Conservation (phyloP, 345 rosid species). For the Draba incana region DNA sequence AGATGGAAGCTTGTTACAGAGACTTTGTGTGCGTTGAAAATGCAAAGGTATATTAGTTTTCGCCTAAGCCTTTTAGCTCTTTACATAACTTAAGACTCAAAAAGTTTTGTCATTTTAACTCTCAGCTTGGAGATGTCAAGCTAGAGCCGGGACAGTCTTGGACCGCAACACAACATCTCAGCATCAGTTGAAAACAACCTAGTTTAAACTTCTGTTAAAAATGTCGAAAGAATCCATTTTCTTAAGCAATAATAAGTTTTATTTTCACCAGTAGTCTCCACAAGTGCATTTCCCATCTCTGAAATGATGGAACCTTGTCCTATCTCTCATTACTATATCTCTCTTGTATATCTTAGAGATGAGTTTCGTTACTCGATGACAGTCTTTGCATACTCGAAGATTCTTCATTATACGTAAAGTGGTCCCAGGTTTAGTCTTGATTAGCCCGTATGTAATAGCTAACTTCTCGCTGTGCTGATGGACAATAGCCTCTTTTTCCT, state of each 20-base stretch:
- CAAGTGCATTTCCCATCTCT: conserved; percentile 58
- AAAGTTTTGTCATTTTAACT: conserved; percentile 19
- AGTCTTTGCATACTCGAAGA: conserved; percentile 66
- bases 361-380: conserved; percentile 59
- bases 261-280: conserved; percentile 62
- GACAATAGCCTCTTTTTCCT: conserved; percentile 56
- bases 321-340: conserved; percentile 64
- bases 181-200: conserved; percentile 48
- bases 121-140: conserved; percentile 76
- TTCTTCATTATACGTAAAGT: conserved; percentile 60
- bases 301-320: conserved; percentile 62
- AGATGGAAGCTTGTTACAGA: conserved; percentile 93
- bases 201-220: conserved; percentile 25
- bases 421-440: conserved; percentile 52
- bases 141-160: conserved; percentile 80
- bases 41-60: conserved; percentile 69
- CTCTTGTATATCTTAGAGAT: conserved; percentile 57
- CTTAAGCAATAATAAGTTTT: conserved; percentile 22
- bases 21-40: conserved; percentile 92
- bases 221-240: conserved; percentile 25
- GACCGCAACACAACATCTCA: conserved; percentile 81
- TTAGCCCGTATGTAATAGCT: conserved; percentile 63
- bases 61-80: not conserved
- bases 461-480: conserved; percentile 73
- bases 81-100: conserved; percentile 4